These are phyloP conservation scores for Centaurea solstitialis DNA, from an alignment of 129 eudicot species.

Conservation along the genomic window DNA sequence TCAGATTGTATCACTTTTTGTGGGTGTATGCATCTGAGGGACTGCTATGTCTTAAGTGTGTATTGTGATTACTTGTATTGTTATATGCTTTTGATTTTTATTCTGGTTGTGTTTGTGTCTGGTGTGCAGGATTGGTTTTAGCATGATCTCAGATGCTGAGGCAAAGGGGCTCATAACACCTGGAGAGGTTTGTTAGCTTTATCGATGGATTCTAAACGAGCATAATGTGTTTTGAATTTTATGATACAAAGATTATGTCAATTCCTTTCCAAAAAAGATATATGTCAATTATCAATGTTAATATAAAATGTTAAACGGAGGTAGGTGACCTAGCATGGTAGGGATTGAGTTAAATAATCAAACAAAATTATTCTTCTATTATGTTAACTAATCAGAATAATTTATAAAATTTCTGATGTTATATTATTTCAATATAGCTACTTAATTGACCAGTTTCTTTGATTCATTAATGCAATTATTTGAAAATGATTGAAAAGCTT, in stretches of 20 bases:
- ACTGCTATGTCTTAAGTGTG: background rate
- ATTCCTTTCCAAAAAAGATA: no score
- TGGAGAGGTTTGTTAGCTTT: conserved; percentile 61
- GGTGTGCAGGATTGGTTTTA: conserved; percentile 84
- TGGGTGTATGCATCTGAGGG: background rate
- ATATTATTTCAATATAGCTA: background rate
- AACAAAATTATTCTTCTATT: background rate
- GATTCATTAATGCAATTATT: background rate
- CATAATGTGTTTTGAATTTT: background rate
- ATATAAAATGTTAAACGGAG: background rate
- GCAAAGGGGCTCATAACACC: conserved; percentile 78
- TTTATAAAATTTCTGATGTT: background rate
- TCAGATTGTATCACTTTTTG: background rate
- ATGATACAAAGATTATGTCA: background rate
- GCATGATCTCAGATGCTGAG: conserved; percentile 98
- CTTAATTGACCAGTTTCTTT: background rate
- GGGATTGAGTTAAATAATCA: background rate
- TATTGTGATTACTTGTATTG: background rate
- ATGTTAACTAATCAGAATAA: conserved; percentile 7
- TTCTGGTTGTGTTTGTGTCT: conserved; percentile 17
- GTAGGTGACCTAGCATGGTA: background rate
- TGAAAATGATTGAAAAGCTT: background rate
- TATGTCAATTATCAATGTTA: background rate
- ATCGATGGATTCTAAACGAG: background rate
- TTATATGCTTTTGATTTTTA: conserved; percentile 5